Evolutionary conservation across 2,329 filamentous ascomycete species (phyloP).

Genomic region (Daldinia sp.): DNA sequence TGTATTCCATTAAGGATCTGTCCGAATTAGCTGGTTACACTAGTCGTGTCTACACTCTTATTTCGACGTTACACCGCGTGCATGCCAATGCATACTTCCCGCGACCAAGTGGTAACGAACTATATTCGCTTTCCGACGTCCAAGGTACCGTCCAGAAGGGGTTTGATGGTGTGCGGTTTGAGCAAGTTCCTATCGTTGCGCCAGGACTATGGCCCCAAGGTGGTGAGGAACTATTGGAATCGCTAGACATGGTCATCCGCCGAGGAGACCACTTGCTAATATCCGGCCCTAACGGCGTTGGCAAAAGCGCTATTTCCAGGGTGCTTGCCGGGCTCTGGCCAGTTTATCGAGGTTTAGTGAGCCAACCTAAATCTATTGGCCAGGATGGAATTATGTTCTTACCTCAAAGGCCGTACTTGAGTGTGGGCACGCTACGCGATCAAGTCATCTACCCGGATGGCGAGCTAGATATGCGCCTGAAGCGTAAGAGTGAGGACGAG

Average conservation of each 20-base stretch:
- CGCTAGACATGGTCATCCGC: constrained; percentile 86
- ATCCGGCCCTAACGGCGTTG: constrained; percentile 92
- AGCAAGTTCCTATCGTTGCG: constrained; percentile 91
- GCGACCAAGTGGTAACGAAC: constrained; percentile 72
- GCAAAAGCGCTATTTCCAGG: constrained; percentile 87
- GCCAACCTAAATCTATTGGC: constrained; percentile 80
- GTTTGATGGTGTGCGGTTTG: constrained; percentile 91
- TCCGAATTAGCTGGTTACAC: constrained; percentile 96
- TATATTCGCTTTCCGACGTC: constrained; percentile 88
- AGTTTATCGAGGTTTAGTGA: constrained; percentile 89
- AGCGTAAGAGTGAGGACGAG: constrained; percentile 78
- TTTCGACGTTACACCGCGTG: constrained; percentile 91
- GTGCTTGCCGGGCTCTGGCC: constrained; percentile 95
- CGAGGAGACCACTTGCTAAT: constrained; percentile 93
- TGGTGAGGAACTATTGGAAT: constrained; percentile 90
- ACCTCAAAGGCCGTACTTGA: constrained; percentile 91
- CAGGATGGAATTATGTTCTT: constrained; percentile 98
- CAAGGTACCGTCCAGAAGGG: constrained; percentile 94
- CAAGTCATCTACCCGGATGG: constrained; percentile 98
- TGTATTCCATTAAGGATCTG: constrained; percentile 99
- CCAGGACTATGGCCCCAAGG: constrained; percentile 88
- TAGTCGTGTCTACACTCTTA: constrained; percentile 92
- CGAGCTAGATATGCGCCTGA: constrained; percentile 89
- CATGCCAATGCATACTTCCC: constrained; percentile 88
- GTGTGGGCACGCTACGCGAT: constrained; percentile 89